Percentiles rank a stretch among this genome's conserved stretches.
phyloP scores from a whole-genome alignment of 2,329 filamentous ascomycete genomes.

The Esteya vermicola region DNA sequence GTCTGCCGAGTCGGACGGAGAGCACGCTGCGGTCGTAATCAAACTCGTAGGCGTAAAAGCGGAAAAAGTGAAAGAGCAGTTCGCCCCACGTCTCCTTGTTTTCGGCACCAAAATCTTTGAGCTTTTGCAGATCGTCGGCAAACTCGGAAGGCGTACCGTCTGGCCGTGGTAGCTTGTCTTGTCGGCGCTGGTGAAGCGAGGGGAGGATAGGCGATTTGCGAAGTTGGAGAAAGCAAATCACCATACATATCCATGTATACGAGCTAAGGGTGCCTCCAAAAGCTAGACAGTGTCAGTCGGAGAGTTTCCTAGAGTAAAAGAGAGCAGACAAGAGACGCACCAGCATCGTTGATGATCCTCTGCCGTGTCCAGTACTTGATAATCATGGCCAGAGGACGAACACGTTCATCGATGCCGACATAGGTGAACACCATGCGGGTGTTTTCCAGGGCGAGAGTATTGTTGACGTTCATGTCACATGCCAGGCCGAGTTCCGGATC shows the following conservation, averaged over 20 bases:
- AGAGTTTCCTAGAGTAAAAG: not conserved
- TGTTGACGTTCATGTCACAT: conserved; percentile 99
- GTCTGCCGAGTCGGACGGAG: conserved; percentile 68
- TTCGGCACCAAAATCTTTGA: conserved; percentile 58
- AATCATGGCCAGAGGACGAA: conserved; percentile 87
- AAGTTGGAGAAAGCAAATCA: conserved; percentile 89
- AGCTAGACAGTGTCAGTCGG: conserved; percentile 32
- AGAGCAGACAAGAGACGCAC: conserved; percentile 26
- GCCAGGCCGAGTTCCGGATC: conserved; percentile 81
- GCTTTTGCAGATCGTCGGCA: conserved; percentile 67
- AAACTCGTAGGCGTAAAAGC: conserved; percentile 85
- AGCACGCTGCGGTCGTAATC: conserved; percentile 76
- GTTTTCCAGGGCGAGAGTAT: conserved; percentile 85
- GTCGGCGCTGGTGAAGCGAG: conserved; percentile 61
- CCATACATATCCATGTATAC: conserved; percentile 98
- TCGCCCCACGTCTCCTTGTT: conserved; percentile 76
- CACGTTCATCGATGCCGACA: conserved; percentile 80
- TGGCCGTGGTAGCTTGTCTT: conserved; percentile 43
- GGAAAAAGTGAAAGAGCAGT: conserved; percentile 90
- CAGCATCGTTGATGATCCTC: conserved; percentile 89
- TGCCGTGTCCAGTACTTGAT: conserved; percentile 95
- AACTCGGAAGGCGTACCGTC: conserved; percentile 63
- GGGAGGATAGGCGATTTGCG: conserved; percentile 74
- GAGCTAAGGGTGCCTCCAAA: conserved; percentile 91
- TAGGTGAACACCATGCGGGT: conserved; percentile 97